phyloP scores from a whole-genome alignment of 805 yeast species.

The Wickerhamomyces ciferrii region DNA sequence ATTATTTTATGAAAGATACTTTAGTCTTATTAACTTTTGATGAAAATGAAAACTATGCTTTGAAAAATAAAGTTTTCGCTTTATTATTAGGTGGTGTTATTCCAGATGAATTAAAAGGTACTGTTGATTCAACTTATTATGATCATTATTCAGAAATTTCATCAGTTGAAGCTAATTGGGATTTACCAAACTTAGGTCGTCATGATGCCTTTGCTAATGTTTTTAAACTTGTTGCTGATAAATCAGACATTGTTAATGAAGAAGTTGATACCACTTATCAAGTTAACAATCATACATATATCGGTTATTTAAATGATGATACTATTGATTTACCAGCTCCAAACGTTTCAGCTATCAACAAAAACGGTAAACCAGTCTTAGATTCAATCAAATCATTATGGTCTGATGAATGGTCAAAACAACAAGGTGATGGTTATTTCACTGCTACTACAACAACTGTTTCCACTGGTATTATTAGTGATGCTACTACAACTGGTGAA shows the following conservation, averaged over 20 bases:
- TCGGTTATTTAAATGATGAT: constrained; percentile 27
- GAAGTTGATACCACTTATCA: constrained; percentile 28
- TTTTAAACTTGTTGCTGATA: constrained; percentile 35
- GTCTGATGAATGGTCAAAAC: constrained; percentile 24
- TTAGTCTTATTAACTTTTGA: constrained; percentile 45
- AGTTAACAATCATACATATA: constrained; percentile 27
- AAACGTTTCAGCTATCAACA: constrained; percentile 28
- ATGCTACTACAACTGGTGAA: constrained; percentile 10
- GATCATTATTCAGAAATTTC: constrained; percentile 47
- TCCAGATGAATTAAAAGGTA: constrained; percentile 35
- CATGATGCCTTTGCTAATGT: constrained; percentile 46
- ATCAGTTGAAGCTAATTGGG: constrained; percentile 47
- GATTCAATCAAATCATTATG: constrained; percentile 27
- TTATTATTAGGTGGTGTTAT: constrained; percentile 43
- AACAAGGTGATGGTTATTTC: constrained; percentile 22
- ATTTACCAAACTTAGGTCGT: constrained; percentile 43
- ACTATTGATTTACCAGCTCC: constrained; percentile 29
- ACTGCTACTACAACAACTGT: constrained; percentile 28
- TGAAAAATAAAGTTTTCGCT: constrained; percentile 40
- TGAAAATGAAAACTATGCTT: constrained; percentile 37
- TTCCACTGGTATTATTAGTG: constrained; percentile 9
- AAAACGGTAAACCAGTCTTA: constrained; percentile 28
- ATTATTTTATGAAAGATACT: constrained; percentile 41
- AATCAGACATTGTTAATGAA: constrained; percentile 24
- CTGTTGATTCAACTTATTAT: constrained; percentile 42